A percentile compares a stretch with the other conserved stretches of the same genome.
Conservation (phyloP, 2,329 filamentous ascomycete species). For the Fusarium sp. region DNA sequence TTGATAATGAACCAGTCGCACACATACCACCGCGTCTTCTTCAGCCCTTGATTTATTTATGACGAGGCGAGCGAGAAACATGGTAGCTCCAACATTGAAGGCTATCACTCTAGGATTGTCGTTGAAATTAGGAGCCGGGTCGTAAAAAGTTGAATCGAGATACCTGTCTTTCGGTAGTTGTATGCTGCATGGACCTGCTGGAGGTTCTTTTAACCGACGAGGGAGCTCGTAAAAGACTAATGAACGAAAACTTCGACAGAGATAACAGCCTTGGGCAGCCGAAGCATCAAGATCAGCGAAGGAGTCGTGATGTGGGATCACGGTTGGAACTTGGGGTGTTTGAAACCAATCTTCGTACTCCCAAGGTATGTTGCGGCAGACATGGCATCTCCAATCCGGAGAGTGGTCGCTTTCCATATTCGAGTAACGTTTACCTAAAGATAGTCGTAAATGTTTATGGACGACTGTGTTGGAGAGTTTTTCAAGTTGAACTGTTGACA, state of each 20-base stretch:
- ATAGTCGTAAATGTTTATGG: too few relatives aligned
- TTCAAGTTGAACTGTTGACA: too few relatives aligned
- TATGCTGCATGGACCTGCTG: background rate
- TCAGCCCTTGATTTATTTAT: fast-evolving
- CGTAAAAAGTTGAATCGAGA: background rate
- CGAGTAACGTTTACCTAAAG: too few relatives aligned
- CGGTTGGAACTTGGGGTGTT: background rate
- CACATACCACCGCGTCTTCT: background rate
- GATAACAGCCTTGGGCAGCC: background rate
- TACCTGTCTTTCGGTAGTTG: background rate
- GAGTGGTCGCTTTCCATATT: background rate
- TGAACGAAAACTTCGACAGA: background rate
- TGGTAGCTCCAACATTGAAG: background rate
- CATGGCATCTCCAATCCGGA: conserved; percentile 1
- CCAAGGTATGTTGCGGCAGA: conserved; percentile 9
- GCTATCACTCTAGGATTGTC: background rate
- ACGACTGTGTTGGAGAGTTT: too few relatives aligned
- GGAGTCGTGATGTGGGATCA: conserved; percentile 1
- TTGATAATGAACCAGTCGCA: too few relatives aligned
- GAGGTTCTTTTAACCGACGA: background rate
- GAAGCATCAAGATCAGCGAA: background rate
- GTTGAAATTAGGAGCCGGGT: too few relatives aligned
- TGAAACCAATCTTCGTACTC: conserved; percentile 3
- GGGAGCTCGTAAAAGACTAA: background rate
- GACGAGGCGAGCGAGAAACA: background rate